phyloP scores from a whole-genome alignment of 331 rosid genomes.

The Phaseolus coccineus region DNA sequence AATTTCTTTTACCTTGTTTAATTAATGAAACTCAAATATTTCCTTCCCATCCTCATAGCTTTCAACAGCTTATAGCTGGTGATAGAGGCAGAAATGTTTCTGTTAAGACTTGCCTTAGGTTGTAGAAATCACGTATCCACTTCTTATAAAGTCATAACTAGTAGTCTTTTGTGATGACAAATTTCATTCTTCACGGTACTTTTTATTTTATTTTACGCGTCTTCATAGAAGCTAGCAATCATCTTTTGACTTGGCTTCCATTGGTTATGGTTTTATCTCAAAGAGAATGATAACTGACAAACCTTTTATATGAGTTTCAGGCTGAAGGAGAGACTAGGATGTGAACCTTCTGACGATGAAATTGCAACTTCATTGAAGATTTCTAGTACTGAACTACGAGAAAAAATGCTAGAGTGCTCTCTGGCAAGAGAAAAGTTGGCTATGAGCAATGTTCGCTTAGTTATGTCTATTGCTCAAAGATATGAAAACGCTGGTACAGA shows the following conservation, averaged over 20 bases:
- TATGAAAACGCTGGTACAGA: slow-evolving; percentile 93
- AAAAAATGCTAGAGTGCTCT: slow-evolving; percentile 70
- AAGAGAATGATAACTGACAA: slow-evolving; percentile 31
- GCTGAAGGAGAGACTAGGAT: slow-evolving; percentile 79
- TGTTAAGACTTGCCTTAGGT: slow-evolving; percentile 26
- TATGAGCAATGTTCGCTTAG: slow-evolving; percentile 97
- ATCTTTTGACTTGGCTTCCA: slow-evolving; percentile 27
- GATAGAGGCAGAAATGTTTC: slow-evolving; percentile 27
- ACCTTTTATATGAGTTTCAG: slow-evolving; percentile 55
- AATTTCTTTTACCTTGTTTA: slow-evolving; percentile 23
- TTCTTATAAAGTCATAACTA: slow-evolving; percentile 8
- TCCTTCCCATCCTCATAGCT: slow-evolving; percentile 16
- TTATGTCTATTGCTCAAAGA: slow-evolving; percentile 92
- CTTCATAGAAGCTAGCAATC: slow-evolving; percentile 15
- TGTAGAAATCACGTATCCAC: slow-evolving; percentile 28
- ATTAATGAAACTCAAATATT: slow-evolving; percentile 8
- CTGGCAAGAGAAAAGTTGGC: slow-evolving; percentile 92
- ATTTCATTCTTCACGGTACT: not conserved
- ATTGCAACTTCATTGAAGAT: slow-evolving; percentile 81
- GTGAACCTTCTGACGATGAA: slow-evolving; percentile 91
- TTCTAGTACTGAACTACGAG: slow-evolving; percentile 67
- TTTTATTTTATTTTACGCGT: not conserved
- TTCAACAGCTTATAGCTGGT: slow-evolving; percentile 14
- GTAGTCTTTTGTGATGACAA: not conserved
- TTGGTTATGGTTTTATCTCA: slow-evolving; percentile 24